Percentiles rank a stretch among this genome's conserved stretches.
phyloP scores from a whole-genome alignment of 805 yeast genomes.

The Metschnikowia koreensis region DNA sequence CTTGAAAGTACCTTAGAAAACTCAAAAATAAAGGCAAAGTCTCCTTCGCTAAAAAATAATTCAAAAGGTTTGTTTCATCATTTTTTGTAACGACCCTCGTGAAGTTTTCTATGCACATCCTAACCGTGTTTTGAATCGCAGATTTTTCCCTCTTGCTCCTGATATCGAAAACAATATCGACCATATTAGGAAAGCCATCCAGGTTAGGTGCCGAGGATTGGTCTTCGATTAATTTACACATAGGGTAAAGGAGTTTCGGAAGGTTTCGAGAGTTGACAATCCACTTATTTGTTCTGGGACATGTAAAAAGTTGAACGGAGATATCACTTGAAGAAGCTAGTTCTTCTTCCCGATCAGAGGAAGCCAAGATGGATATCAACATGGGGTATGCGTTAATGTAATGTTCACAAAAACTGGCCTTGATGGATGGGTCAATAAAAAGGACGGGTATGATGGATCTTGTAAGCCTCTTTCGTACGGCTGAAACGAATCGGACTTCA shows the following conservation, averaged over 20 bases:
- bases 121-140: slow-evolving; percentile 30
- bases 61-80: slow-evolving; percentile 18
- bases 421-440: slow-evolving; percentile 48
- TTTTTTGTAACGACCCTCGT: slow-evolving; percentile 26
- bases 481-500: slow-evolving; percentile 58
- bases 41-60: slow-evolving; percentile 29
- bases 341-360: slow-evolving; percentile 50
- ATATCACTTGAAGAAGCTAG: slow-evolving; percentile 34
- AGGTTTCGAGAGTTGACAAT: slow-evolving; percentile 21
- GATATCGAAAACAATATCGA: slow-evolving; percentile 21
- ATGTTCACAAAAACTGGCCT: slow-evolving; percentile 51
- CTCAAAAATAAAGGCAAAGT: slow-evolving; percentile 43
- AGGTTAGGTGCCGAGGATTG: slow-evolving; percentile 39
- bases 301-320: slow-evolving; percentile 42
- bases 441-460: slow-evolving; percentile 54
- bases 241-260: slow-evolving; percentile 47
- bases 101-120: slow-evolving; percentile 31
- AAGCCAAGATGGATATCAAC: slow-evolving; percentile 46
- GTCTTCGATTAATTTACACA: slow-evolving; percentile 41
- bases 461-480: slow-evolving; percentile 47
- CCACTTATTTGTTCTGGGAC: slow-evolving; percentile 39
- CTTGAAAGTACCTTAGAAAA: slow-evolving; percentile 56
- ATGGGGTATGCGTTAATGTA: slow-evolving; percentile 54
- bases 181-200: slow-evolving; percentile 31
- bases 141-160: slow-evolving; percentile 18